Evolutionary conservation across 108 stramenopile genomes (phyloP).

Genomic region (Conticribra guillardii): DNA sequence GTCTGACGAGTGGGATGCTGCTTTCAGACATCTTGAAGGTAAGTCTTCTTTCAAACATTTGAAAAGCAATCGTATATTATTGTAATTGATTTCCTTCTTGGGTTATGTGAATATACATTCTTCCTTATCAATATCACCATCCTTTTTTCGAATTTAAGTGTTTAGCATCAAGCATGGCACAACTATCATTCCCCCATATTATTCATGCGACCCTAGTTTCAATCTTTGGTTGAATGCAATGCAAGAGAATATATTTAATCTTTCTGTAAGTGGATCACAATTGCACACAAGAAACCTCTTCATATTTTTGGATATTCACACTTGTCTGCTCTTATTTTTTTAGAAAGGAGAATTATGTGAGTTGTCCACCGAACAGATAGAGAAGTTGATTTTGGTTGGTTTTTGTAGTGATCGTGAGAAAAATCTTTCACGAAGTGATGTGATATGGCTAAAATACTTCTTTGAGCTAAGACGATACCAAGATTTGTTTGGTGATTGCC

Average conservation of each 20-base stretch:
- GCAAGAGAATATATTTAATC: slow-evolving; percentile 17
- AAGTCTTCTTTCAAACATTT: no score
- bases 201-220: slow-evolving; percentile 12
- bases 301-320: no score
- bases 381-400: slow-evolving; percentile 42
- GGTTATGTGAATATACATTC: no score
- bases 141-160: no score
- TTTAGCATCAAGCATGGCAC: slow-evolving; percentile 40
- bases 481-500: slow-evolving; percentile 40
- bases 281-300: no score
- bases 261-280: no score
- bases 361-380: slow-evolving; percentile 43
- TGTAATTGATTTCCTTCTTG: no score
- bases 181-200: slow-evolving; percentile 36
- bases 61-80: no score
- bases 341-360: slow-evolving; percentile 41
- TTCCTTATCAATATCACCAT: no score
- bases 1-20: slow-evolving; percentile 25
- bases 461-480: slow-evolving; percentile 36
- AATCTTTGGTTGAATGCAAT: slow-evolving; percentile 30
- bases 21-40: slow-evolving; percentile 25
- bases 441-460: slow-evolving; percentile 40
- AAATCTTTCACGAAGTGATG: slow-evolving; percentile 38
- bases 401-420: slow-evolving; percentile 42
- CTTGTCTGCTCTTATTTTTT: no score